Evolutionary conservation across 2,329 filamentous ascomycete genomes (phyloP).

Genomic region (Curvularia lunata): DNA sequence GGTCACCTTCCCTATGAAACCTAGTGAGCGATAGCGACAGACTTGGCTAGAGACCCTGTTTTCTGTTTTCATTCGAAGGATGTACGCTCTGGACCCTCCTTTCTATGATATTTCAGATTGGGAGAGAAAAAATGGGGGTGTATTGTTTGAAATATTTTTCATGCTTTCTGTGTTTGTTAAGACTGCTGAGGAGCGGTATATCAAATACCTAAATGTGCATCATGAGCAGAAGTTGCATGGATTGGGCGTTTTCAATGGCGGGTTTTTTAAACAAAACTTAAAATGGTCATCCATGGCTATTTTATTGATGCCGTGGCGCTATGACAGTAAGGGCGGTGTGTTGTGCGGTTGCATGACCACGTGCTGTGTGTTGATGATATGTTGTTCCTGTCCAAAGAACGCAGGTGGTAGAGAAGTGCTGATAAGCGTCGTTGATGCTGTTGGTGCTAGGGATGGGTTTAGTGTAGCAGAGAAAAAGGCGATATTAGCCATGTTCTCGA

Average conservation of each 20-base stretch:
- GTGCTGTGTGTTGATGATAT: background rate
- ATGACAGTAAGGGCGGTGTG: background rate
- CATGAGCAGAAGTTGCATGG: conserved; percentile 20
- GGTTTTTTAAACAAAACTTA: conserved; percentile 7
- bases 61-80: background rate
- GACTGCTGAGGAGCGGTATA: conserved; percentile 31
- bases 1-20: background rate
- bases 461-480: background rate
- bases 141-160: background rate
- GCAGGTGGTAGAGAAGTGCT: background rate
- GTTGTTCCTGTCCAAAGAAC: background rate
- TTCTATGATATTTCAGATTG: conserved; percentile 2
- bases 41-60: background rate
- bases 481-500: background rate
- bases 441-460: background rate
- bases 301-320: background rate
- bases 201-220: conserved; percentile 22
- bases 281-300: background rate
- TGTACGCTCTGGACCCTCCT: background rate
- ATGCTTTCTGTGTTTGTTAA: conserved; percentile 11
- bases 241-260: conserved; percentile 12
- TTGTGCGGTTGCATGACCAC: background rate
- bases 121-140: background rate
- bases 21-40: conserved; percentile 1
- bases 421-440: background rate